Conservation (phyloP, 768 basidiomycete species). For the Boletus vermiculosoides region DNA sequence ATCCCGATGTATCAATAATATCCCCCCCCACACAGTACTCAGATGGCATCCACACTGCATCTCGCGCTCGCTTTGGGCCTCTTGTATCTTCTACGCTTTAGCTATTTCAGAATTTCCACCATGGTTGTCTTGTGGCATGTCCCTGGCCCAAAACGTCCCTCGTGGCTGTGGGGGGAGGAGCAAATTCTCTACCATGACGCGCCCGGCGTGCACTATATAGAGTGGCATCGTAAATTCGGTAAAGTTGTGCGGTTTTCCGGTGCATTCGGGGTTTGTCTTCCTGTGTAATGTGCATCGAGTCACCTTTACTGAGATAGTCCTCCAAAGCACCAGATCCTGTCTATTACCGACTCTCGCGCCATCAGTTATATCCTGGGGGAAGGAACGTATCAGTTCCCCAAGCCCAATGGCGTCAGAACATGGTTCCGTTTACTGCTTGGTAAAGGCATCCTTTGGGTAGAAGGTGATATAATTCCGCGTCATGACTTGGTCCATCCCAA, state of each 20-base stretch:
- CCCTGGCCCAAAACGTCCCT: constrained; percentile 50
- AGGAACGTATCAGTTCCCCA: constrained; percentile 57
- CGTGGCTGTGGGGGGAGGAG: constrained; percentile 62
- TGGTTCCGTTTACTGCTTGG: constrained; percentile 64
- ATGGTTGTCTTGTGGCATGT: constrained; percentile 41
- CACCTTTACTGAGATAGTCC: constrained; percentile 10
- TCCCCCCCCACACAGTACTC: neutral
- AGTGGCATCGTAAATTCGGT: constrained; percentile 55
- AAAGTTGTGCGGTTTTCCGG: constrained; percentile 55
- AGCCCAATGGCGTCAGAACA: constrained; percentile 58
- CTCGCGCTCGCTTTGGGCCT: constrained; percentile 23
- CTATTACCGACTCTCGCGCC: constrained; percentile 53
- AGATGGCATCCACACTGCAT: constrained; percentile 11
- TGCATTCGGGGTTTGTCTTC: constrained; percentile 48
- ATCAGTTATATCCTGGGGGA: constrained; percentile 55
- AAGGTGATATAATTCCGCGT: constrained; percentile 40
- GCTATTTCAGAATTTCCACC: constrained; percentile 35
- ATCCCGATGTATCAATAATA: neutral
- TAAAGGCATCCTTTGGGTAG: constrained; percentile 64
- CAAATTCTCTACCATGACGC: constrained; percentile 48
- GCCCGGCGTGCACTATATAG: constrained; percentile 52
- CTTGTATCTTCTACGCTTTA: constrained; percentile 33
- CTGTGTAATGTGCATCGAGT: neutral
- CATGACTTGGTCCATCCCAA: constrained; percentile 4
- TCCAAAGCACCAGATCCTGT: constrained; percentile 53